Evolutionary conservation across 768 basidiomycete genomes (phyloP), one percentile per base, ranked within the genome.

Genomic region (Leccinum boreale): DNA sequence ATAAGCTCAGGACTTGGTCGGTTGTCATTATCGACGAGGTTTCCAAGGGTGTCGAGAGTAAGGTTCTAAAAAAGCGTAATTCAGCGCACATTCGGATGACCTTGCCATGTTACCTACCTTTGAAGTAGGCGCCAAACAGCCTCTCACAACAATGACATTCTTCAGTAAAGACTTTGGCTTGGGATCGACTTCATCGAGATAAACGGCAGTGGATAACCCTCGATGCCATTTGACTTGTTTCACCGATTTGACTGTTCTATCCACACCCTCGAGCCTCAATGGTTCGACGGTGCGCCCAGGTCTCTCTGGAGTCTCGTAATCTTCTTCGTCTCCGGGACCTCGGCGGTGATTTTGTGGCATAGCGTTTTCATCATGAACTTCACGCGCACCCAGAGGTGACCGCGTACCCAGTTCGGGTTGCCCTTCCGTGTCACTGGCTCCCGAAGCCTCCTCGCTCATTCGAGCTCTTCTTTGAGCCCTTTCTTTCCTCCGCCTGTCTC

Each of bases 241-340:
- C 66, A 74, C 72, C 50, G 74, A 69, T 54, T 62, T 69, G 44
- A 33, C 56, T 51, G 66, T 63, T 39, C 68, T 70, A 49, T 66
- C 73, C 19, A 68, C 74, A 26, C 73, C 75, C 15, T 62, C 68
- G 33, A 74, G 76, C 53, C 73, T 70, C 19, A 74, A 68, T 15
- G 75, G 69, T 69, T 82, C 84, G 54, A 71, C 54, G 36, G 72
- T 70, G 49, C 74, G 72, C 26, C 74, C 73, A 35, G 75, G 72
- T 62, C 74, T 74, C 47, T 79, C 75, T 3, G 90, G 89, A 11
- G 87, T 89, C 65, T 80, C 79, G 62, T 90, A 91, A 58, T 90
- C 90, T 63, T 87, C 90, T 26, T 91, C 89, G 24, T 94, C 91
- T 2, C 91, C 92, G 4, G 90, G 82, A 2, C 85, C 91, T 64